These are phyloP conservation scores for Conringia planisiliqua DNA, from an alignment of 345 rosid species.

Conservation along the genomic window DNA sequence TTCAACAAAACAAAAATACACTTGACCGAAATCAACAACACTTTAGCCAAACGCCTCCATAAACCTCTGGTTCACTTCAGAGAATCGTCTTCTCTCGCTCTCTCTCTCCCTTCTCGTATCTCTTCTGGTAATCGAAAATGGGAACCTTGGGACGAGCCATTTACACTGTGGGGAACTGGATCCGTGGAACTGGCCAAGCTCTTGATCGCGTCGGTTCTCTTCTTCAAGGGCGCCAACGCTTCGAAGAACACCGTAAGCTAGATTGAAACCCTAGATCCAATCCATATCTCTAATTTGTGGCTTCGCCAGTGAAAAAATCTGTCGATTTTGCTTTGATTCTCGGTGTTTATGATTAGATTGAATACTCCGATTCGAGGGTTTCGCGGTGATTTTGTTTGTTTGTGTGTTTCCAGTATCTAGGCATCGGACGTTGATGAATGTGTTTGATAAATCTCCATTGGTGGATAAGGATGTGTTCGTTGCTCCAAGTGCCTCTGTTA, in stretches of 20 bases:
- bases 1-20: background rate
- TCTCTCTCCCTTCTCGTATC: background rate
- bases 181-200: constrained; percentile 90
- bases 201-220: constrained; percentile 89
- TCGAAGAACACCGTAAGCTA: constrained; percentile 70
- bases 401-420: constrained; percentile 55
- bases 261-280: constrained; percentile 26
- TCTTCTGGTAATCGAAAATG: constrained; percentile 40
- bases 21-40: background rate
- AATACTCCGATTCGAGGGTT: background rate
- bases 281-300: background rate
- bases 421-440: constrained; percentile 90
- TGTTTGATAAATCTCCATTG: constrained; percentile 78
- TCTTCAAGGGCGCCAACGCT: constrained; percentile 68
- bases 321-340: background rate
- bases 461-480: constrained; percentile 88
- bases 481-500: constrained; percentile 91
- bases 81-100: background rate
- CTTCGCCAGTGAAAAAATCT: background rate
- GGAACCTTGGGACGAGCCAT: constrained; percentile 88
- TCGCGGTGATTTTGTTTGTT: background rate
- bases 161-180: constrained; percentile 90
- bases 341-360: background rate
- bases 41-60: constrained; percentile 22
- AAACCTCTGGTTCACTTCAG: constrained; percentile 9